Conservation (phyloP, 1,139 yeast genomes). For the Kluyveromyces sp. region DNA sequence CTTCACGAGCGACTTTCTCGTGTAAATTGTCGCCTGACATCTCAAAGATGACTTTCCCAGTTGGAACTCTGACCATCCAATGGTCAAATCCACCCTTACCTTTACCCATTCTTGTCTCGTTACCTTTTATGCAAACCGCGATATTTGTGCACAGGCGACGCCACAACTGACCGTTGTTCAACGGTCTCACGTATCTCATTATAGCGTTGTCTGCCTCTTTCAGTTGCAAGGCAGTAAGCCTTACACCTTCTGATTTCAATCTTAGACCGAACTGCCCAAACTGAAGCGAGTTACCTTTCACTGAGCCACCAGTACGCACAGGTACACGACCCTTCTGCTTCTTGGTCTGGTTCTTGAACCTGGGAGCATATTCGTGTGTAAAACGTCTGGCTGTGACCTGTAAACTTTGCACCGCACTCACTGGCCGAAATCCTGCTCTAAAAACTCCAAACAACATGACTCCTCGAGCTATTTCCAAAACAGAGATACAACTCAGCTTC, state of each 20-base stretch:
- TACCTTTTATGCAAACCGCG: slow-evolving; percentile 94
- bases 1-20: slow-evolving; percentile 85
- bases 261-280: slow-evolving; percentile 86
- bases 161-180: slow-evolving; percentile 54
- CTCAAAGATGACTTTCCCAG: slow-evolving; percentile 89
- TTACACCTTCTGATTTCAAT: slow-evolving; percentile 75
- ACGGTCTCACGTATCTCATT: slow-evolving; percentile 64
- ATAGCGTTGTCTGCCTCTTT: slow-evolving; percentile 86
- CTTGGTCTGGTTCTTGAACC: slow-evolving; percentile 65
- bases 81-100: slow-evolving; percentile 98
- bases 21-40: slow-evolving; percentile 66
- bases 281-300: slow-evolving; percentile 73
- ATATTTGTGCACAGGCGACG: slow-evolving; percentile 78
- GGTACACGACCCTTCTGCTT: slow-evolving; percentile 93
- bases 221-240: slow-evolving; percentile 84
- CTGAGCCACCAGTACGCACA: slow-evolving; percentile 91
- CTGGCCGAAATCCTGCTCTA: neutral
- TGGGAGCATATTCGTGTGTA: slow-evolving; percentile 84
- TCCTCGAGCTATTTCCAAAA: neutral
- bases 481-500: no score
- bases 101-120: slow-evolving; percentile 99
- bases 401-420: slow-evolving; percentile 1
- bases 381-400: slow-evolving; percentile 37
- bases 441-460: slow-evolving; percentile 6
- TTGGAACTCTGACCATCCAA: slow-evolving; percentile 95